Conservation (phyloP, 129 eudicot genomes). For the Logfia minima region DNA sequence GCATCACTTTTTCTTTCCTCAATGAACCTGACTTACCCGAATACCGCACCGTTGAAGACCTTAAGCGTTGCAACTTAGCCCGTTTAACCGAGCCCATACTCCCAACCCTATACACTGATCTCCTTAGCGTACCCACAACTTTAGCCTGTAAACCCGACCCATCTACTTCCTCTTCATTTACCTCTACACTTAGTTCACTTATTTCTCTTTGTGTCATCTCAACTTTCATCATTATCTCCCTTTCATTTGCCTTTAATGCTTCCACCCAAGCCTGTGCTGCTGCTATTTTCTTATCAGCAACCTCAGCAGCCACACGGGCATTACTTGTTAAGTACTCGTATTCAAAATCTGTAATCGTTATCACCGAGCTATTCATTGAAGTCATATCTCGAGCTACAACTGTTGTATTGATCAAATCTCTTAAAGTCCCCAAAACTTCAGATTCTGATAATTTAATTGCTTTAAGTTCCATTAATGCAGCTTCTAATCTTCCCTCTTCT, state of each 20-base stretch:
- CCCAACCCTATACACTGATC: slow-evolving; percentile 34
- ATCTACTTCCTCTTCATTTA: slow-evolving; percentile 22
- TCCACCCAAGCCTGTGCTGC: slow-evolving; percentile 87
- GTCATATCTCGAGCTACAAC: slow-evolving; percentile 48
- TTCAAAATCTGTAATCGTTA: slow-evolving; percentile 62
- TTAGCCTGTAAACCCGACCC: slow-evolving; percentile 24
- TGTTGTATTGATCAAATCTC: slow-evolving; percentile 38
- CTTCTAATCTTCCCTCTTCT: slow-evolving; percentile 52
- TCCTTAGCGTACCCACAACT: slow-evolving; percentile 30
- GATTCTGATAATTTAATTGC: slow-evolving; percentile 59
- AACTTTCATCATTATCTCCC: slow-evolving; percentile 50
- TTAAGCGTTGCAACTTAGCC: slow-evolving; percentile 41
- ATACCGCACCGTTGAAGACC: slow-evolving; percentile 14
- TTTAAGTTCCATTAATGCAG: slow-evolving; percentile 52
- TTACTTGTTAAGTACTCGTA: slow-evolving; percentile 60
- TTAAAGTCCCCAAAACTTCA: slow-evolving; percentile 47
- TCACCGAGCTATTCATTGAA: slow-evolving; percentile 42
- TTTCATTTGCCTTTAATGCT: slow-evolving; percentile 71
- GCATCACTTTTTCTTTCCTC: slow-evolving; percentile 35
- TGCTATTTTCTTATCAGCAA: slow-evolving; percentile 74
- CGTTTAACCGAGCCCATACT: slow-evolving; percentile 36
- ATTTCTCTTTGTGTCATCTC: slow-evolving; percentile 43
- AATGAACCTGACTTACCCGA: slow-evolving; percentile 18
- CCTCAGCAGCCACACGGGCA: slow-evolving; percentile 56
- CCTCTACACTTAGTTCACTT: slow-evolving; percentile 36